phyloP scores from a whole-genome alignment of 345 rosid genomes.

The Populus nigra region DNA sequence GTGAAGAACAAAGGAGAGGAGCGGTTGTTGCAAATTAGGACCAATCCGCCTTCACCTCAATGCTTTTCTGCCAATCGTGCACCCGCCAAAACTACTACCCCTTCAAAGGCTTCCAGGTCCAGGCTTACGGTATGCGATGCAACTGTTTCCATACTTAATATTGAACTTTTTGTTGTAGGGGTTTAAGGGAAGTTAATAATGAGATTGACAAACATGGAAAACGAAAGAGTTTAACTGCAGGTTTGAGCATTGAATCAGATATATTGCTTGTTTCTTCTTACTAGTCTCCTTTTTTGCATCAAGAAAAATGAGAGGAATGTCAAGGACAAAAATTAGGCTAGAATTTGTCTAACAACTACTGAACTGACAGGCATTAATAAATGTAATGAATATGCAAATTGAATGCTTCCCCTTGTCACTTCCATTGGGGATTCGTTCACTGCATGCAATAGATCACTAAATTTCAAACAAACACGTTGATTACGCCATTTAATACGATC shows the following conservation, averaged over 20 bases:
- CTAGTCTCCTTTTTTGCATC: background rate
- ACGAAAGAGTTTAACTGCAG: background rate
- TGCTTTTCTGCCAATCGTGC: conserved; percentile 68
- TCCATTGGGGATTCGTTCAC: no score
- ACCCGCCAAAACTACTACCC: conserved; percentile 36
- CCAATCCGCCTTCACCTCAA: conserved; percentile 97
- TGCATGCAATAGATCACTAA: background rate
- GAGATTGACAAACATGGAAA: background rate
- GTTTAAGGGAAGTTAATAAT: background rate
- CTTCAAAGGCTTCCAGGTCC: conserved; percentile 49
- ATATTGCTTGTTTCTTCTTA: background rate
- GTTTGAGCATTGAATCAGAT: background rate
- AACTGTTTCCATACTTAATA: background rate
- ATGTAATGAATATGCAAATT: background rate
- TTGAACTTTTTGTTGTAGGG: background rate
- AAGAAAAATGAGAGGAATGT: background rate
- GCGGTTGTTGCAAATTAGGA: conserved; percentile 56
- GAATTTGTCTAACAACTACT: background rate
- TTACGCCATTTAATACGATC: background rate
- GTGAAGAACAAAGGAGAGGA: conserved; percentile 54
- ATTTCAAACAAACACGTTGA: background rate
- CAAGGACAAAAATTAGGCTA: background rate
- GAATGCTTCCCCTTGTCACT: no score
- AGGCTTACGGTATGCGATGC: conserved; percentile 54
- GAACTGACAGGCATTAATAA: background rate